Evolutionary conservation across 192 early-diverging fungal species (phyloP), one percentile per base, ranked within the genome.

Genomic region (Rhizoclosmatium globosum): DNA sequence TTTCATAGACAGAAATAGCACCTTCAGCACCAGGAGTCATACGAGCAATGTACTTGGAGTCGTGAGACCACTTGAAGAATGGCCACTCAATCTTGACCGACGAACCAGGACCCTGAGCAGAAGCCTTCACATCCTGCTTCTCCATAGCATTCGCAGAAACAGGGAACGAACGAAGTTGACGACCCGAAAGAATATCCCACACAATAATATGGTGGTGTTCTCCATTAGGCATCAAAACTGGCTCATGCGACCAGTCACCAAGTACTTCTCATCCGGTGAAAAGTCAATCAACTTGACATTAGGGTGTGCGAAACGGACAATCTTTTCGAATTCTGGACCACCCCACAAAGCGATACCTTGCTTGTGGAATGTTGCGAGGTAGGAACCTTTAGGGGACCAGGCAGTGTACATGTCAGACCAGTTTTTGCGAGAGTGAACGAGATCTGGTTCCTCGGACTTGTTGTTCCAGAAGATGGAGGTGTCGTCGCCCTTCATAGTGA

Each of bases 301-400:
- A 41, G 92, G 93, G 81, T 99, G 98, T 39, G 92, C 90, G 78
- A 98, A 97, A 39, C 95, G 93, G 76, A 92, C 88, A 70, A 98
- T 94, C 86, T 96, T 94, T 79, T 91, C 92, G 93, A 94, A 98
- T 57, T 90, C 91, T 23, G 92, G 90, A 39, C 97, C 97, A 81
- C 98, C 96, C 98, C 98, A 99, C 77, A 99, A 89, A 42, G 89
- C 96, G 61, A 98, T 91, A 72, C 98, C 98, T 82, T 94, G 95
- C 66, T 89, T 87, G 81, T 99, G 98, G 89, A 97, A 92, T 23
- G 98, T 97, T 46, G 93, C 89, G 66, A 99, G 87, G 84, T 95
- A 99, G 23, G 94, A 93, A 56, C 98, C 98, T 41, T 92, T 85
- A 11, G 98, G 95, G 42, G 98, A 99, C 96, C 97, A 99, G 76